Conservation (phyloP, 2,329 filamentous ascomycete species). For the Dothistroma pini region DNA sequence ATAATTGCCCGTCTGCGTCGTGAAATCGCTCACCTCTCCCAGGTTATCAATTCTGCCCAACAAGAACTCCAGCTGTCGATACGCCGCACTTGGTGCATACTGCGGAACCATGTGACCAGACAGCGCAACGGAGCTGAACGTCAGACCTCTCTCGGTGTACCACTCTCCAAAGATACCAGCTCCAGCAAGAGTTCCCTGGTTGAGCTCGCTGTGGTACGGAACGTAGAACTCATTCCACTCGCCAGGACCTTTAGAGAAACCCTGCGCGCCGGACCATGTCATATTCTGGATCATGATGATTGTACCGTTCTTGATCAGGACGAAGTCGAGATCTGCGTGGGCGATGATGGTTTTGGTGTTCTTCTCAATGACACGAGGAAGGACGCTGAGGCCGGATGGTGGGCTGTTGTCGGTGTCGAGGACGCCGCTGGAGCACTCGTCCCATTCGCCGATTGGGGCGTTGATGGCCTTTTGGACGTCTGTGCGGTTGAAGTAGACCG, state of each 20-base stretch:
- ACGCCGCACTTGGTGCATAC: constrained; percentile 62
- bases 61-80: constrained; percentile 68
- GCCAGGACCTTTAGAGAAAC: constrained; percentile 60
- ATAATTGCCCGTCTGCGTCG: constrained; percentile 33
- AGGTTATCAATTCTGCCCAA: constrained; percentile 65
- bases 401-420: constrained; percentile 51
- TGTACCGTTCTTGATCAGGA: constrained; percentile 65
- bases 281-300: constrained; percentile 74
- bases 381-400: constrained; percentile 54
- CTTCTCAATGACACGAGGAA: constrained; percentile 69
- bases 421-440: constrained; percentile 52
- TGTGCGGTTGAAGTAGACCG: constrained; percentile 44
- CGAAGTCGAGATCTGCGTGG: constrained; percentile 67
- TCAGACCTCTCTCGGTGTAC: constrained; percentile 72
- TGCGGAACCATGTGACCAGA: constrained; percentile 62
- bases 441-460: constrained; percentile 61
- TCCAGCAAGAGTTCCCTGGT: constrained; percentile 51
- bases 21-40: constrained; percentile 37
- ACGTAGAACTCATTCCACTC: constrained; percentile 61
- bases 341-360: constrained; percentile 70
- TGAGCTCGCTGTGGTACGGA: constrained; percentile 55
- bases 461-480: constrained; percentile 40
- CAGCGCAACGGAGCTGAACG: constrained; percentile 59
- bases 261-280: constrained; percentile 69
- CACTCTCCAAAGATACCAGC: constrained; percentile 66